phyloP scores from a whole-genome alignment of 495 filamentous ascomycete species.

The Hypoxylon crocopeplum region DNA sequence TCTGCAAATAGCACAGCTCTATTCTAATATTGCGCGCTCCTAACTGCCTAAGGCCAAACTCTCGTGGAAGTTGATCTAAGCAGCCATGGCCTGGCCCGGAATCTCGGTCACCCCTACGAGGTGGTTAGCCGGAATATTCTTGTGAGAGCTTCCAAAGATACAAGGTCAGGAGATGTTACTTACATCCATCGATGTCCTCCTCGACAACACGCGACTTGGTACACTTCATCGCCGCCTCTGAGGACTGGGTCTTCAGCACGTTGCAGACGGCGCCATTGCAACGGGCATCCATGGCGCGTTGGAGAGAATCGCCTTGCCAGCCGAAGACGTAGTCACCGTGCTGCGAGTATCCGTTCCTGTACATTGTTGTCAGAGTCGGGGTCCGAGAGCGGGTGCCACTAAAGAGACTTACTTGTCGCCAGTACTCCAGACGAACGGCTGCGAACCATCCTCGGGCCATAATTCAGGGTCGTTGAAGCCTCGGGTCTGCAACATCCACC shows the following conservation, averaged over 20 bases:
- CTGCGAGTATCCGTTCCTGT: constrained; percentile 44
- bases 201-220: constrained; percentile 46
- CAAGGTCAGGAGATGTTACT: constrained; percentile 25
- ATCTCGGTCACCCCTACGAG: constrained; percentile 33
- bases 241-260: constrained; percentile 44
- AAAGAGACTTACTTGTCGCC: constrained; percentile 40
- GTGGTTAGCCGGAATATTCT: constrained; percentile 28
- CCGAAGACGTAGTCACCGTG: constrained; percentile 53
- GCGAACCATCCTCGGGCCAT: constrained; percentile 47
- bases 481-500: constrained; percentile 39
- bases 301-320: constrained; percentile 47
- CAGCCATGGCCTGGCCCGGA: constrained; percentile 31
- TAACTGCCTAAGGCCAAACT: too few relatives aligned
- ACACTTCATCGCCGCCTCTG: constrained; percentile 47
- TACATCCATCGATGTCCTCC: constrained; percentile 55
- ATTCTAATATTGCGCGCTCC: too few relatives aligned
- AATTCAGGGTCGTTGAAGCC: constrained; percentile 43
- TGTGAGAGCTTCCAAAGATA: neutral
- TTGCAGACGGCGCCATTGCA: constrained; percentile 47
- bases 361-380: constrained; percentile 12
- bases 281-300: constrained; percentile 48
- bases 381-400: neutral
- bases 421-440: constrained; percentile 43
- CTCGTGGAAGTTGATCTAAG: constrained; percentile 11
- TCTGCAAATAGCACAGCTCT: too few relatives aligned